Percentiles rank a stretch among this genome's conserved stretches.
These are phyloP conservation scores for Aspergillus proliferans DNA, from an alignment of 2,329 filamentous ascomycete species.

Conservation along the genomic window DNA sequence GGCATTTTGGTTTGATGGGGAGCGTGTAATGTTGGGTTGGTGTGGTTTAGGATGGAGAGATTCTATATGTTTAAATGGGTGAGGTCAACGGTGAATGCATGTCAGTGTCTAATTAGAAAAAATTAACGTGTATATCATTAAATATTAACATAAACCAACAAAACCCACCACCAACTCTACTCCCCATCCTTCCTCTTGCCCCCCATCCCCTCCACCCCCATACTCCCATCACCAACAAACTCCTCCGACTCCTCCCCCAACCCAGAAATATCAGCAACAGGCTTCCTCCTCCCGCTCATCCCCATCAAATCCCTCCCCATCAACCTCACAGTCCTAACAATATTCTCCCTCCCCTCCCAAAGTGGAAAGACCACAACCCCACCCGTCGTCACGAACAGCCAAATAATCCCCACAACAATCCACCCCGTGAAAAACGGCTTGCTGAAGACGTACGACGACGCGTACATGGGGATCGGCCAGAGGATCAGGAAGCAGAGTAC, in stretches of 20 bases:
- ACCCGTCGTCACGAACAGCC: conserved; percentile 67
- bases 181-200: neutral
- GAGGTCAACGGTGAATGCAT: too few relatives aligned
- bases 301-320: conserved; percentile 57
- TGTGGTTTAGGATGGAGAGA: too few relatives aligned
- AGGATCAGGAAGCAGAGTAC: conserved; percentile 69
- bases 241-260: neutral
- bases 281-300: conserved; percentile 38
- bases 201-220: neutral
- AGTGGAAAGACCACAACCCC: conserved; percentile 76
- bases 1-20: too few relatives aligned
- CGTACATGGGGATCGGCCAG: conserved; percentile 93
- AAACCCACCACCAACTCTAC: neutral
- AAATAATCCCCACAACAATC: conserved; percentile 70
- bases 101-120: too few relatives aligned
- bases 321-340: conserved; percentile 53
- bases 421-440: conserved; percentile 78
- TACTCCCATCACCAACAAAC: neutral
- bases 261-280: conserved; percentile 15
- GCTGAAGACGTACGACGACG: conserved; percentile 71
- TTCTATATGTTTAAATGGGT: too few relatives aligned
- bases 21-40: too few relatives aligned
- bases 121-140: neutral
- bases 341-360: conserved; percentile 68
- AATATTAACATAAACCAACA: neutral